phyloP scores from a whole-genome alignment of 441 rosid genomes.

The Syzygium syzygioides region DNA sequence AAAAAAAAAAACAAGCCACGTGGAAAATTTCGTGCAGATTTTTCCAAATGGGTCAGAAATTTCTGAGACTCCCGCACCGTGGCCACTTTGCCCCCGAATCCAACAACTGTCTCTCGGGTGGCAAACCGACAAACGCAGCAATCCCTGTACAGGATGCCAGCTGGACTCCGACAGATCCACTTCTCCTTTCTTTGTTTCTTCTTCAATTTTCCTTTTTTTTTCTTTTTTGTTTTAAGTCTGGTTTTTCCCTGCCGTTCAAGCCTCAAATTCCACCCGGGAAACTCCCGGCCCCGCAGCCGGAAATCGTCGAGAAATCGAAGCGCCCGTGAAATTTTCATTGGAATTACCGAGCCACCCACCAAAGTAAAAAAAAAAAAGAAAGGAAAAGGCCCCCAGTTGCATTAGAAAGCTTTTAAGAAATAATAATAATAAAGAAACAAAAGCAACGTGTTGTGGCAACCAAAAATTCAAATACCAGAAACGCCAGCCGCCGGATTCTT shows the following conservation, averaged over 20 bases:
- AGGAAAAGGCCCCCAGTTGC: not conserved
- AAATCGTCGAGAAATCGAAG: not conserved
- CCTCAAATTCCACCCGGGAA: not conserved
- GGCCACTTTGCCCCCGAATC: not conserved
- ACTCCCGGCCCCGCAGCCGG: not conserved
- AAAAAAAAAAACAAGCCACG: not conserved
- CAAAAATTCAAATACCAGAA: not conserved
- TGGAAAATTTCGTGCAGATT: not conserved
- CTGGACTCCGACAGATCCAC: not conserved
- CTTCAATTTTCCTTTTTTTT: not conserved
- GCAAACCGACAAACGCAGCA: not conserved
- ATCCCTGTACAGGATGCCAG: not conserved
- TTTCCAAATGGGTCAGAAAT: not conserved
- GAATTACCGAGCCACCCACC: not conserved
- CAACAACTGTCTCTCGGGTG: not conserved
- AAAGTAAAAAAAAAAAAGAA: fast-evolving
- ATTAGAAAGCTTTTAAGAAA: not conserved
- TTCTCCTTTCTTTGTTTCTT: not conserved
- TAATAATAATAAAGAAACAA: not conserved
- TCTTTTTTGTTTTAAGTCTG: not conserved
- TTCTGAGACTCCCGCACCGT: not conserved
- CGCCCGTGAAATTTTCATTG: not conserved
- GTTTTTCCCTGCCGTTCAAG: not conserved
- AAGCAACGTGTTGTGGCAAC: too few species aligned
- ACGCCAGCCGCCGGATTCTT: not conserved